These are phyloP conservation scores for Viridothelium virens DNA, from an alignment of 495 filamentous ascomycete species.

Conservation along the genomic window DNA sequence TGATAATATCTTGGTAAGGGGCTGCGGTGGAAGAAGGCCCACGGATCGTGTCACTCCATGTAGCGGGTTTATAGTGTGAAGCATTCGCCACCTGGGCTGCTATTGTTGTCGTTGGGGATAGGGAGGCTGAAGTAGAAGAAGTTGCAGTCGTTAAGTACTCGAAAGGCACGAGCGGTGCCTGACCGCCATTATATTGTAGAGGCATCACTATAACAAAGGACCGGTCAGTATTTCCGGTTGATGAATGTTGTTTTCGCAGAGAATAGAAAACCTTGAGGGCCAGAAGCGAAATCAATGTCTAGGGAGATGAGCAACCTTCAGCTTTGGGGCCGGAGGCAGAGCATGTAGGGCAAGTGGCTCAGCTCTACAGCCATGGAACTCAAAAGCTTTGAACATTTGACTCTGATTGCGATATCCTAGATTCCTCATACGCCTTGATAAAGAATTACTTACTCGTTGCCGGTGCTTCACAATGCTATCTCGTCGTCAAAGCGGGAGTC, in stretches of 20 bases:
- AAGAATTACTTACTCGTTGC: background rate
- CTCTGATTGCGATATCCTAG: background rate
- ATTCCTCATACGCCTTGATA: background rate
- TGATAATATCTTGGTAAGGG: background rate
- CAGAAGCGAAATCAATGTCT: no score
- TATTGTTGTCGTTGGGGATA: background rate
- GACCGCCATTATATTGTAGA: slow-evolving; percentile 20
- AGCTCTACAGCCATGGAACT: no score
- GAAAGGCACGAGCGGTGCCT: slow-evolving; percentile 20
- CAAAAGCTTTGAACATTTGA: background rate
- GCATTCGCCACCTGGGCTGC: background rate
- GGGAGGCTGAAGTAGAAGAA: background rate
- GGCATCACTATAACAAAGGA: slow-evolving; percentile 10
- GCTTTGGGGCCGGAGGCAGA: background rate
- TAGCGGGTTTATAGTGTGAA: background rate
- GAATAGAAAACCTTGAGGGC: background rate
- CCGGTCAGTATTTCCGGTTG: slow-evolving; percentile 12
- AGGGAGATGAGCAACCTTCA: no score
- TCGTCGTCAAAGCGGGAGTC: background rate
- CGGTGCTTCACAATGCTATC: background rate
- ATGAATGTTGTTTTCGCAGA: background rate
- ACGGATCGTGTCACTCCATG: background rate
- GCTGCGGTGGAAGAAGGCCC: background rate
- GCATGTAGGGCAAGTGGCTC: background rate
- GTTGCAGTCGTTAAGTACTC: background rate